Evolutionary conservation across 1,139 yeast genomes (phyloP), one percentile per base, ranked within the genome.

Genomic region (Debaryomyces sp.): DNA sequence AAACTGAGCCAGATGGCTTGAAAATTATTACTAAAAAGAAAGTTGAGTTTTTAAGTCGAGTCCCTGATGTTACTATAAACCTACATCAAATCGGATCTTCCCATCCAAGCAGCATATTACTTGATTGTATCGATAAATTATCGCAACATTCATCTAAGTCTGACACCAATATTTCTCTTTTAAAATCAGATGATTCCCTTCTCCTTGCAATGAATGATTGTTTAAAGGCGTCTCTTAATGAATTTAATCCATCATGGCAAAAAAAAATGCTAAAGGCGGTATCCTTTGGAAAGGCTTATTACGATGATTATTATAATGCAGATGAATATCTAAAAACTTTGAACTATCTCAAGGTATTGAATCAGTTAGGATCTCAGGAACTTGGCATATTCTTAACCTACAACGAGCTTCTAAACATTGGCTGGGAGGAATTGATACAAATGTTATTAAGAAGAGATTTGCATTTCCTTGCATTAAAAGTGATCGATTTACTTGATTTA

Each of bases 71-170:
- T 1, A 80, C 87, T 0, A 78, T 80, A 7, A 82, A 83, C 37
- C 77, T 90, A 21, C 91, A 90, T 63, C 83, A 80, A 59, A 81
- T 91, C 43, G 99, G 98, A 0, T 88, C 97, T 0, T 79, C 90
- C 0, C 81, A 89, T 21, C 89, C 97, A 0, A 80, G 96, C 26
- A 89, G 96, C 7, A 86, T 92, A 34, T 69, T 94, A 37, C 67
- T 89, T 4, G 97, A 92, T 66, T 87, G 97, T 17, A 79, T 90
- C 33, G 94, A 89, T 47, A 84, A 89, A 54, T 70, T 90, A 15
- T 78, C 82, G 8, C 71, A 73, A 37, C 85, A 87, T 57, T 81
- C 96, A 0, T 90, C 97, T 0, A 86, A 87, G 59, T 96, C 97
- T 0, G 89, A 89, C 58, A 91, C 89, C 49, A 89, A 87, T 53